phyloP scores from a whole-genome alignment of 2,329 filamentous ascomycete species.

The Trichoderma semiorbis region DNA sequence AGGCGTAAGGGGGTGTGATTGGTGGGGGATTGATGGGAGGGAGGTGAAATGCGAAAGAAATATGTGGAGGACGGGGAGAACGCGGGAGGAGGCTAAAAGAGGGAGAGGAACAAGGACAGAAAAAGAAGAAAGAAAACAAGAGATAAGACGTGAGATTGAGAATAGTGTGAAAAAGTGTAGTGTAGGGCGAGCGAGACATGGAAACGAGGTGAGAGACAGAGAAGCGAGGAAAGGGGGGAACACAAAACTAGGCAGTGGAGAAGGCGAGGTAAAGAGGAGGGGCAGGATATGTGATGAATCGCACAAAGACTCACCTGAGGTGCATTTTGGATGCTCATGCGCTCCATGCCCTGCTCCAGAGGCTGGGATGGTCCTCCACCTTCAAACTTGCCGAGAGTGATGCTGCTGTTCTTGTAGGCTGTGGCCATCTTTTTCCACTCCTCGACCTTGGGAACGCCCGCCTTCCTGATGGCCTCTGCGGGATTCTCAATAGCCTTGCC shows the following conservation, averaged over 20 bases:
- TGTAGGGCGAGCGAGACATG: neutral
- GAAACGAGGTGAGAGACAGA: neutral
- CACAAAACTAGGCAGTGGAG: neutral
- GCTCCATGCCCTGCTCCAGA: conserved; percentile 69
- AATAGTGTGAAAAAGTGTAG: neutral
- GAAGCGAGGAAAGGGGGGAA: neutral
- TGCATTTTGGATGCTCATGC: conserved; percentile 64
- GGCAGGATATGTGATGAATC: neutral
- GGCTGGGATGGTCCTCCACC: conserved; percentile 45
- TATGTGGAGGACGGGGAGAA: neutral
- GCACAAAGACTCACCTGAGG: conserved; percentile 26
- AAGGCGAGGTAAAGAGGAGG: neutral
- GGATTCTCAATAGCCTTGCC: conserved; percentile 79
- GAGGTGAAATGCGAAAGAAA: neutral
- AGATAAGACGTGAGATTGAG: neutral
- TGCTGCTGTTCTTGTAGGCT: conserved; percentile 98
- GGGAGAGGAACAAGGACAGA: neutral
- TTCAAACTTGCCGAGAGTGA: conserved; percentile 89
- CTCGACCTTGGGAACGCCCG: conserved; percentile 90
- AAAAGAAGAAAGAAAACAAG: neutral
- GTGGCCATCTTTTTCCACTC: conserved; percentile 99
- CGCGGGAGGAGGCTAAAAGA: neutral
- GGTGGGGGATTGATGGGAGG: neutral
- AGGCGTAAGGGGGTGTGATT: neutral
- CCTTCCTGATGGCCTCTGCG: conserved; percentile 77